Conservation (phyloP, 108 stramenopile genomes). For the Ochromonas danica region DNA sequence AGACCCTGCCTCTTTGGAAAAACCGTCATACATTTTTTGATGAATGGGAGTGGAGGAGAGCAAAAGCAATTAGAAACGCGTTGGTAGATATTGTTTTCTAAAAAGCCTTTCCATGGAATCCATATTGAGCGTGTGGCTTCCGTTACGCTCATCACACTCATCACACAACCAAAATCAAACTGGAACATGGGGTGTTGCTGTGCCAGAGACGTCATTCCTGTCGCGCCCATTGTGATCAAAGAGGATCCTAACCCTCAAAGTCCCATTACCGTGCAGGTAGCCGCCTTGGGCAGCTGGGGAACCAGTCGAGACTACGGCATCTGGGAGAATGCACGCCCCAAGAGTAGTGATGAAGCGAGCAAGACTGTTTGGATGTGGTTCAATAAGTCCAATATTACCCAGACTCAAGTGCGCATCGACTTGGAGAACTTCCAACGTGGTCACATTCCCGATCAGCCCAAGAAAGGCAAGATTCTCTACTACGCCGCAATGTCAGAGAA, state of each 20-base stretch:
- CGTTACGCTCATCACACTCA: too few species aligned
- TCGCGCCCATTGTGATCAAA: background rate
- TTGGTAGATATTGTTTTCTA: too few species aligned
- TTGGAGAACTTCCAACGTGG: background rate
- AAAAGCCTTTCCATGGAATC: too few species aligned
- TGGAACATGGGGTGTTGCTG: background rate
- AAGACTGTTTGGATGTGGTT: background rate
- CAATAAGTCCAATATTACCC: too few species aligned
- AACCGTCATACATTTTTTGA: constrained; percentile 19
- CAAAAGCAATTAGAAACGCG: too few species aligned
- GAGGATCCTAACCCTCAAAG: background rate
- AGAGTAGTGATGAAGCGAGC: background rate
- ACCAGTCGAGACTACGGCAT: background rate
- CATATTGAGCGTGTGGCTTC: too few species aligned
- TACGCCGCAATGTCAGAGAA: background rate
- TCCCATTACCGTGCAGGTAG: background rate
- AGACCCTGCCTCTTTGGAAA: background rate
- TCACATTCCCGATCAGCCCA: background rate
- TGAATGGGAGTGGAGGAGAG: too few species aligned
- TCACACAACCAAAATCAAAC: too few species aligned
- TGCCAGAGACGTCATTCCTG: background rate
- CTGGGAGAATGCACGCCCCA: background rate
- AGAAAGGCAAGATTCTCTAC: background rate
- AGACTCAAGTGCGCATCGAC: background rate
- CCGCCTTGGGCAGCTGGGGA: background rate